Evolutionary conservation across 2,329 filamentous ascomycete genomes (phyloP).

Genomic region (Penicillium sp.): DNA sequence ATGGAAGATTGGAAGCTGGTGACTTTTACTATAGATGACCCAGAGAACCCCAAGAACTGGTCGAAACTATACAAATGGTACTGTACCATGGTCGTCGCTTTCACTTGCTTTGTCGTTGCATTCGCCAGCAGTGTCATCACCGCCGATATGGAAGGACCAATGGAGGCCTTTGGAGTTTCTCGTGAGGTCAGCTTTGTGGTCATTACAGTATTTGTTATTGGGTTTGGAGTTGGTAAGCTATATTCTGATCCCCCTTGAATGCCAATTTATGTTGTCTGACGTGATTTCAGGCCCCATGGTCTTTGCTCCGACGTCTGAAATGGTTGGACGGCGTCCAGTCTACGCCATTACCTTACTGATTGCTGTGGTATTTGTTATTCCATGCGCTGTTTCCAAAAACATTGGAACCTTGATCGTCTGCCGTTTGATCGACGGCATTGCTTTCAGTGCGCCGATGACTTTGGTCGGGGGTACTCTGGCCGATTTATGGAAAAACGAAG

Average conservation of each 20-base stretch:
- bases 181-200: constrained; percentile 70
- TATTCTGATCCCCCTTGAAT: not conserved
- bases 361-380: constrained; percentile 77
- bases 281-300: constrained; percentile 62
- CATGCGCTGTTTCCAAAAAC: constrained; percentile 73
- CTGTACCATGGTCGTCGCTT: constrained; percentile 78
- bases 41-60: constrained; percentile 85
- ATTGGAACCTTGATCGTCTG: constrained; percentile 74
- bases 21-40: constrained; percentile 69
- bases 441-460: constrained; percentile 83
- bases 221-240: constrained; percentile 68
- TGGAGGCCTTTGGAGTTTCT: constrained; percentile 64
- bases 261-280: constrained; percentile 6
- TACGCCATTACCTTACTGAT: constrained; percentile 68
- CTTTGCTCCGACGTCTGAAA: constrained; percentile 76
- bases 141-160: constrained; percentile 66
- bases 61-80: constrained; percentile 76
- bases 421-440: constrained; percentile 76
- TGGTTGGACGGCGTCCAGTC: constrained; percentile 69
- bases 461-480: constrained; percentile 79
- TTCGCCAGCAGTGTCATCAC: constrained; percentile 75
- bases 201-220: constrained; percentile 75
- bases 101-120: constrained; percentile 72
- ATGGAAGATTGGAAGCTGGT: constrained; percentile 62
- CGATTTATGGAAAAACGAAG: constrained; percentile 81